A percentile compares a stretch with the other conserved stretches of the same genome.
Conservation (phyloP, 2,329 filamentous ascomycete species). For the Sporothrix luriei region DNA sequence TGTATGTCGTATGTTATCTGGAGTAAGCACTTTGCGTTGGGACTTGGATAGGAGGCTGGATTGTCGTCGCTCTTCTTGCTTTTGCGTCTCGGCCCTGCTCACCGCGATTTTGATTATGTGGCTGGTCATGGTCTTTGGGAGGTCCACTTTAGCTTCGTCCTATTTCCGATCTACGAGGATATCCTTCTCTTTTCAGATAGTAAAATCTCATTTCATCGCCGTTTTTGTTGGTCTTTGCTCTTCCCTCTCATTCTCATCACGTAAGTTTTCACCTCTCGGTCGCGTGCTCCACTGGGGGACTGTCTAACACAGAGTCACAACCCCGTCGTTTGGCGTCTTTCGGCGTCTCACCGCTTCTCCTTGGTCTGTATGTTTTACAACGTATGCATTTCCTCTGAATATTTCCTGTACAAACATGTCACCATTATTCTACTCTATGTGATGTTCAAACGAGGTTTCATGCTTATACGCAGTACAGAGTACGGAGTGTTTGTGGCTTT, state of each 20-base stretch:
- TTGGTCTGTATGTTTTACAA: not conserved
- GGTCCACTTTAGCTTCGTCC: not conserved
- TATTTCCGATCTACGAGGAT: not conserved
- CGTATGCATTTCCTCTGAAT: not conserved
- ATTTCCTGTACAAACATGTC: not conserved
- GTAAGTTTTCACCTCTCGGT: conserved; percentile 19
- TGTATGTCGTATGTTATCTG: not conserved
- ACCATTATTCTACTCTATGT: no score
- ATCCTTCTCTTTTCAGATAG: not conserved
- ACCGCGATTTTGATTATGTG: conserved; percentile 15
- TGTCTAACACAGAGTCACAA: not conserved
- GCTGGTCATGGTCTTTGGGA: not conserved
- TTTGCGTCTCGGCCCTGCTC: not conserved
- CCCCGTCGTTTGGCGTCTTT: conserved; percentile 10
- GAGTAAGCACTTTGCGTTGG: no score
- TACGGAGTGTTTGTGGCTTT: no score
- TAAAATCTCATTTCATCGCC: conserved; percentile 12
- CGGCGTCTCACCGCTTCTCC: conserved; percentile 20
- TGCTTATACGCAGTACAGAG: no score
- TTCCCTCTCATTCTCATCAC: not conserved
- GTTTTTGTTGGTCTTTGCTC: not conserved
- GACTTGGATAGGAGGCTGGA: not conserved
- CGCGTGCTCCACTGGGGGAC: not conserved
- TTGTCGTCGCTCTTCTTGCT: not conserved
- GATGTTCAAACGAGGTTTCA: no score